Base-by-base conservation (phyloP, 2,329 filamentous ascomycete species). In the Penicillium expansum region DNA sequence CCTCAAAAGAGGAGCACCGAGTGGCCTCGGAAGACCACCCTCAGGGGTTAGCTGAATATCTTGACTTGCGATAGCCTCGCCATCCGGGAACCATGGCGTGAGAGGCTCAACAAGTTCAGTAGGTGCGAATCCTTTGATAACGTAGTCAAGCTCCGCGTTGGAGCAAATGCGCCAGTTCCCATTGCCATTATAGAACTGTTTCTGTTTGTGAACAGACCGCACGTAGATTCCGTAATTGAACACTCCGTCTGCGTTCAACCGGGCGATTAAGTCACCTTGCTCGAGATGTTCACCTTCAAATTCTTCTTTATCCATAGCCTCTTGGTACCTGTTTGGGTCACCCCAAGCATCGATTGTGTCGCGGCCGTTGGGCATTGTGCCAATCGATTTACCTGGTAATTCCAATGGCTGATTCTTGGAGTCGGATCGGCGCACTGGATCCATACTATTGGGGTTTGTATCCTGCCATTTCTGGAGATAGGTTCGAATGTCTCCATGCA, bases 11-110 rank as follows among this genome's bases (percentile, higher is more conserved):
- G 64, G 63, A 13, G 71, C 73, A 14, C 74, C 74, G 10, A 71
- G 61, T 8, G 68, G 67, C 35, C 76, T 66, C 5, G 77, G 77
- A 4, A 79, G 67, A 32, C 75, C 75, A 30, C 77, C 77, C 58
- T 77, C 75, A 13, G 71, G 69, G 4, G 65, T 57, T n/a, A 68
- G 58, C 53, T 77, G 74, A 35, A 76, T 65, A 24, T 72, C 63
- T 5, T 56, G 41, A 14, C 65, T 65, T 35, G 69, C 54, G 48
- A 66, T 52, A 6, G 73, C 66, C 14, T 65, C 53, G 1, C 50
- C 39, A 32, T 70, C 65, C 0, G 84, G 84, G 4, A 86, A 72
- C 65, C 81, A 80, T 4, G 80, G 77, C 10, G 81, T 56, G 4
- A 86, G 66, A 2, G 77, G 74, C 13, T 77, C 65, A 4, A 86